Conservation (phyloP, 805 yeast species). For the Candida parachauliodes region DNA sequence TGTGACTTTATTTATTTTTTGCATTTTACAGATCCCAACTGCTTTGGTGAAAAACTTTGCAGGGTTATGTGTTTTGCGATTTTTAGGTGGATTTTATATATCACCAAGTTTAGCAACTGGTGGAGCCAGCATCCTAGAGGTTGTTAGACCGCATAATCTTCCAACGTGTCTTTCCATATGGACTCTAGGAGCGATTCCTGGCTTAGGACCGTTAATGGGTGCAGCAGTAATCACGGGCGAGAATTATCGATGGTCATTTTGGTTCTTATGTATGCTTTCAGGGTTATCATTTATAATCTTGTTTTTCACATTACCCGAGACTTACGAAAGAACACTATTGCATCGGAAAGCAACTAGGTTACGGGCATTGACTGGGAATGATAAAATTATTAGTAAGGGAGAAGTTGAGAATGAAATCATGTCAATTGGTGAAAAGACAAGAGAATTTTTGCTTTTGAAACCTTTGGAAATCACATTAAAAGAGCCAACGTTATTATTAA, state of each 20-base stretch:
- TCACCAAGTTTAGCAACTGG: conserved; percentile 58
- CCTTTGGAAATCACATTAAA: conserved; percentile 45
- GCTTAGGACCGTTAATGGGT: conserved; percentile 55
- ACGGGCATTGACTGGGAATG: conserved; percentile 46
- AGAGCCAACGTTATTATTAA: conserved; percentile 55
- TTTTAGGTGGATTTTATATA: conserved; percentile 52
- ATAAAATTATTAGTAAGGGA: conserved; percentile 38
- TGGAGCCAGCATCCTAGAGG: conserved; percentile 54
- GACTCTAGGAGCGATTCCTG: conserved; percentile 54
- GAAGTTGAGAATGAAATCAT: conserved; percentile 27
- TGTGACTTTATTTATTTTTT: conserved; percentile 43
- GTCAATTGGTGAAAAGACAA: conserved; percentile 16
- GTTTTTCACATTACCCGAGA: conserved; percentile 46
- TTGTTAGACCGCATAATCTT: conserved; percentile 37
- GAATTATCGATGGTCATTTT: conserved; percentile 46
- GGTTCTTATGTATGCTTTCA: conserved; percentile 40
- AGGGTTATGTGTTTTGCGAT: conserved; percentile 47
- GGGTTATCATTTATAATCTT: conserved; percentile 20
- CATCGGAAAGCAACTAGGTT: conserved; percentile 46
- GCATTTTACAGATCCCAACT: conserved; percentile 52
- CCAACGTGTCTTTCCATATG: conserved; percentile 49
- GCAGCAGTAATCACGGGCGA: conserved; percentile 43
- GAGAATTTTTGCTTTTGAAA: conserved; percentile 35
- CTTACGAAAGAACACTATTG: conserved; percentile 42
- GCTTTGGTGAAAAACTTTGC: conserved; percentile 51